Base-by-base conservation (phyloP, 352 stramenopile genomes). In the Globisporangium ultimum region DNA sequence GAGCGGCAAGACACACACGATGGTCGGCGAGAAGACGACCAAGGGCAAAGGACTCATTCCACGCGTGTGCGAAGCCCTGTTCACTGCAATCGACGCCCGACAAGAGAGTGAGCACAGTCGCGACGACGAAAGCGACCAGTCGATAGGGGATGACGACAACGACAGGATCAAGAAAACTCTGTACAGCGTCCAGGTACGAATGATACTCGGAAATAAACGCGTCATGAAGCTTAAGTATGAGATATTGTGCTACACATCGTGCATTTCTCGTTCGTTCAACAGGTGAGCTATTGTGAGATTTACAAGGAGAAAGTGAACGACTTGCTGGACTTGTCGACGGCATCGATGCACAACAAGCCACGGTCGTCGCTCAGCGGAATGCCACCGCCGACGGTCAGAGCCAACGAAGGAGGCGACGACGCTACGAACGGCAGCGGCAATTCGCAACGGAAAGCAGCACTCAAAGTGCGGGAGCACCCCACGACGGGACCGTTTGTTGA, bases 291-390 rank as follows among this genome's bases (percentile, higher is more conserved):
- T 43, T 93, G 82, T 38, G 85, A 94, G 63, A 94, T 94, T 53
- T 94, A 94, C 75, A 92, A 91, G 53, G 85, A 94, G 43, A 92
- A 93, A 55, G 85, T 94, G 10, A 88, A 90, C 51, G 85, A 94
- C 68, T 53, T 94, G n/a, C 57, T 94, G 34, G 82, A 93, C 10
- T 65, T 53, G 2, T 62, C 66, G 4, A 18, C 58, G 12, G 28
- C 3, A 40, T 10, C 14, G 38, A 8, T 2, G 40, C 28, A 11
- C 28, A 42, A 11, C 11, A 8, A 48, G 17, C n/a, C 17, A 42
- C 57, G 21, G 17, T 11, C 36, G 48, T 14, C 21, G n/a, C 11
- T 3, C 42, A 20, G 22, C 52, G 1, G 12, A 48, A 2, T 36
- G 28, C 28, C 13, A 32, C 56, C 71, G 43, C 58, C 68, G 14